Evolutionary conservation across 352 stramenopile species (phyloP).

Genomic region (Pythium angustatum): DNA sequence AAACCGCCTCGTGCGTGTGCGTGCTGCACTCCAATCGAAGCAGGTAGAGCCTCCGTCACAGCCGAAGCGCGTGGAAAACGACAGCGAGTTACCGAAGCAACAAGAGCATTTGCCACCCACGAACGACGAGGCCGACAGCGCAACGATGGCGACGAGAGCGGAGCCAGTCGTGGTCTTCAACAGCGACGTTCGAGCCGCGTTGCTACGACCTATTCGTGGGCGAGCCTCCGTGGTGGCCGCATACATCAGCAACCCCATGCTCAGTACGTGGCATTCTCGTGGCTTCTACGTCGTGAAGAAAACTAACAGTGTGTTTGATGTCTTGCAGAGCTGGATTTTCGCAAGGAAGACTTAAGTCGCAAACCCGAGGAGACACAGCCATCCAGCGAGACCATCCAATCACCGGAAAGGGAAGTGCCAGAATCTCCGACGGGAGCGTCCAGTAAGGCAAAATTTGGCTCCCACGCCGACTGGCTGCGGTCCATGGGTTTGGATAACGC

Average conservation of each 20-base stretch:
- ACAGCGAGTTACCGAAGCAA: too few relatives aligned
- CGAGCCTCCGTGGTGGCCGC: conserved; percentile 16
- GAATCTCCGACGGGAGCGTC: not conserved
- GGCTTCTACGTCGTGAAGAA: not conserved
- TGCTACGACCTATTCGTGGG: conserved; percentile 6
- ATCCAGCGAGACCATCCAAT: not conserved
- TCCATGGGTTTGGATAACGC: conserved; percentile 22
- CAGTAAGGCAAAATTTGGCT: conserved; percentile 25
- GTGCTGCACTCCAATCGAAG: conserved; percentile 16
- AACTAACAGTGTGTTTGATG: not conserved
- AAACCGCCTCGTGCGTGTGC: conserved; percentile 15
- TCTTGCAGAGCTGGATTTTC: conserved; percentile 24
- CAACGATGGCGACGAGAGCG: not conserved
- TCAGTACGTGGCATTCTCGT: conserved; percentile 18
- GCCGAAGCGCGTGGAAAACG: too few relatives aligned
- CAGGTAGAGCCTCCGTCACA: not conserved
- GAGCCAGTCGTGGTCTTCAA: conserved; percentile 1
- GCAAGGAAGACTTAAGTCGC: conserved; percentile 22
- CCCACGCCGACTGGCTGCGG: conserved; percentile 24
- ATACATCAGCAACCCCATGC: conserved; percentile 25
- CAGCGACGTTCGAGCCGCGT: not conserved
- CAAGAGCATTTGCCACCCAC: too few relatives aligned
- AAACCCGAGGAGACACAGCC: not conserved
- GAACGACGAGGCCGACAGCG: too few relatives aligned
- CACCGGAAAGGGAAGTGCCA: not conserved